A percentile compares a stretch with the other conserved stretches of the same genome.
Evolutionary conservation across 2,329 filamentous ascomycete genomes (phyloP).

Genomic region (Hypoxylon sp.): DNA sequence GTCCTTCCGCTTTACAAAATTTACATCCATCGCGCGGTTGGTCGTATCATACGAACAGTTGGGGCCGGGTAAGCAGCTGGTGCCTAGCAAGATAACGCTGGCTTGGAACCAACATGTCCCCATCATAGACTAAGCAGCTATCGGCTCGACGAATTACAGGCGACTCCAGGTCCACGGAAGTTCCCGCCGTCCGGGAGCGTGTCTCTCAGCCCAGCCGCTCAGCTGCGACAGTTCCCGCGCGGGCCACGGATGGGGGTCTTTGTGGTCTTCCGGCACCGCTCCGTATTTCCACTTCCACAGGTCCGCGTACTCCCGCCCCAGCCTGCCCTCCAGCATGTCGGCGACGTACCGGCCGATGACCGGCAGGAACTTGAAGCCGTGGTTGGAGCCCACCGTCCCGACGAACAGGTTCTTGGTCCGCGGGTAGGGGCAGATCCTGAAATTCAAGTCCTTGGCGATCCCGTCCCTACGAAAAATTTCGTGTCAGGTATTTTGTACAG

Average conservation of each 20-base stretch:
- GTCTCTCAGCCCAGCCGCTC: constrained; percentile 32
- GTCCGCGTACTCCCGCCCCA: constrained; percentile 50
- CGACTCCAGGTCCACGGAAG: constrained; percentile 38
- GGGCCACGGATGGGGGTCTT: constrained; percentile 35
- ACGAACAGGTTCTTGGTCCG: constrained; percentile 50
- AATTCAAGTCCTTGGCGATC: constrained; percentile 44
- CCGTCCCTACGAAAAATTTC: constrained; percentile 42
- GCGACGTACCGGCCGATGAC: constrained; percentile 58
- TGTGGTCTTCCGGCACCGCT: constrained; percentile 23
- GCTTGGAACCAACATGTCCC: too few species aligned
- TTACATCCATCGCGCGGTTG: neutral
- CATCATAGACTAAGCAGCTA: neutral
- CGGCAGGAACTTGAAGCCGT: constrained; percentile 59
- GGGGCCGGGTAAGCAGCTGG: too few species aligned
- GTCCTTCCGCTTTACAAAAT: neutral
- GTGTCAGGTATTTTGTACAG: neutral
- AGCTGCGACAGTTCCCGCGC: constrained; percentile 34
- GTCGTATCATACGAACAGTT: too few species aligned
- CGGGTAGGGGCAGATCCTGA: constrained; percentile 33
- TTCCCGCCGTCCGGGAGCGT: constrained; percentile 25
- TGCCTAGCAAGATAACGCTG: too few species aligned
- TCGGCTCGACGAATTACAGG: constrained; percentile 3
- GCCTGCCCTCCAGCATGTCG: constrained; percentile 52
- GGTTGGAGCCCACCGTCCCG: constrained; percentile 58
- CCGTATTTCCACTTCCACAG: constrained; percentile 48